Base-by-base conservation (phyloP, 164 flowering plant species). In the Stephania japonica region DNA sequence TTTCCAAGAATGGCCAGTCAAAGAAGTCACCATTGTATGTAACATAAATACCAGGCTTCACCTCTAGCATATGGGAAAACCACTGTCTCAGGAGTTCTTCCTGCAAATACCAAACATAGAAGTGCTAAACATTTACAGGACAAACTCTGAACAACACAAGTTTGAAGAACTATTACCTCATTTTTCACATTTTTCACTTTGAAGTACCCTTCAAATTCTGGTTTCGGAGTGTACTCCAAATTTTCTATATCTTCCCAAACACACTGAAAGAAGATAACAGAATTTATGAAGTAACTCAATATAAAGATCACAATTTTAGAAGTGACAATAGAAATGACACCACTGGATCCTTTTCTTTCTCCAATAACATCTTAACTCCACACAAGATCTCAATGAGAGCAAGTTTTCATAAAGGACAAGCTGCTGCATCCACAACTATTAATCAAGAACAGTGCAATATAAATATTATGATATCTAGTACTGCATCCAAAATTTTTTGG, bases 1-100 rank as follows among this genome's bases (percentile, higher is more conserved):
- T 86, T 83, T 93, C 99, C 74, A 96, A 41, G 76, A 96, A 96
- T 67, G 99, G 99, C 99, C 99, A 96, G 75, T 96, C 98, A 83
- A 96, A 96, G 76, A 84, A 96, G 80, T 96, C 98, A 41, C 99
- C 98, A 66, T 93, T 96, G 80, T 96, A 96, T 42, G 98, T 92
- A 42, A 93, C 99, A 80, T 92, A 96, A 65, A 96, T 93, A 69
- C 97, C 97, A 82, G 99, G 99, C 78, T 92, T 96, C 81, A 92
- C 86, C 77, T 87, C 97, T 83, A 69, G 87, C 99, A 96, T 96
- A 79, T 96, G 98, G 49, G 85, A 70, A 88, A 96, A 93, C 99
- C 99, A 96, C 43, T 77, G 78, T 71, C 81, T 80, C 38, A 96
- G 87, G 77, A 96, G 98, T 79, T 87, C 95, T 75, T 82, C 82